phyloP scores from a whole-genome alignment of 1,284 basidiomycete genomes.

The Cerrena zonata region DNA sequence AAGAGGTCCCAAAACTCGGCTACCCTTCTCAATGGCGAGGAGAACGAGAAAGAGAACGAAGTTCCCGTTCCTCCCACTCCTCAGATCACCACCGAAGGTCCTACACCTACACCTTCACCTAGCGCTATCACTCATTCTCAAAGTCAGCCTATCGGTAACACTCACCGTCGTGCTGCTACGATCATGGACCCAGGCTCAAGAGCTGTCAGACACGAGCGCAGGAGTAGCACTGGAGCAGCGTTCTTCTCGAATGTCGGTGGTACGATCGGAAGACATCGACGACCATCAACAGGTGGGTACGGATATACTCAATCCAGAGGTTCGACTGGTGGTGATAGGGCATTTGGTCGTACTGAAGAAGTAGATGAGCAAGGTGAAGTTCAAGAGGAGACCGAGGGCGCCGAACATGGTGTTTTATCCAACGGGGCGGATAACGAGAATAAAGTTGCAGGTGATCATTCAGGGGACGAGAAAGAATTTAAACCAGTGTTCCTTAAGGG shows the following conservation, averaged over 20 bases:
- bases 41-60: slow-evolving; percentile 22
- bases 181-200: slow-evolving; percentile 62
- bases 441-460: slow-evolving; percentile 6
- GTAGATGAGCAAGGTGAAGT: slow-evolving; percentile 39
- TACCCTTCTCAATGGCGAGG: slow-evolving; percentile 18
- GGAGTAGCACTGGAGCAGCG: slow-evolving; percentile 69
- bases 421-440: slow-evolving; percentile 24
- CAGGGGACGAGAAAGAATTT: slow-evolving; percentile 52
- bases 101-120: slow-evolving; percentile 25
- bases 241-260: slow-evolving; percentile 47
- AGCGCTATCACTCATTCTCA: slow-evolving; percentile 39
- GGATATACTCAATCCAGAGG: slow-evolving; percentile 35
- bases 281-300: slow-evolving; percentile 57
- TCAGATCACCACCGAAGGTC: slow-evolving; percentile 4
- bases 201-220: slow-evolving; percentile 60
- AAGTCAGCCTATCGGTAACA: slow-evolving; percentile 50
- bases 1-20: slow-evolving; percentile 16
- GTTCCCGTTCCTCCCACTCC: slow-evolving; percentile 3
- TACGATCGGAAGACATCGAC: slow-evolving; percentile 57
- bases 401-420: slow-evolving; percentile 21
- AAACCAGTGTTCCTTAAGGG: slow-evolving; percentile 89
- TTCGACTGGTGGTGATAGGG: slow-evolving; percentile 33
- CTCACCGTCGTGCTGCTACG: slow-evolving; percentile 67
- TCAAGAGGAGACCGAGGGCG: slow-evolving; percentile 24
- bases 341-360: slow-evolving; percentile 49